phyloP scores from a whole-genome alignment of 2,329 filamentous ascomycete genomes.

The Diplodia seriata region DNA sequence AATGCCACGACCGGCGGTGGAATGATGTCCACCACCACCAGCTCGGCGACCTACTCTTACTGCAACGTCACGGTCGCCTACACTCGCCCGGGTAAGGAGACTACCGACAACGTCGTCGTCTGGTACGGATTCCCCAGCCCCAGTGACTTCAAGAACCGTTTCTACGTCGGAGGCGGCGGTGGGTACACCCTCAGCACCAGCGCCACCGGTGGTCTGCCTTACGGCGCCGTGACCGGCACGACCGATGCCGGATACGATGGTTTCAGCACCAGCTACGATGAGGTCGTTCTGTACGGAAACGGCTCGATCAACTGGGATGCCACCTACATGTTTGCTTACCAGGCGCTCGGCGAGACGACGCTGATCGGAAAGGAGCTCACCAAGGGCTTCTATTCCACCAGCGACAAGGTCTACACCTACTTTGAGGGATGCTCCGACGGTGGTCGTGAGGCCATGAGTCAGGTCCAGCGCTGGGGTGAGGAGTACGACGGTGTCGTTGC shows the following conservation, averaged over 20 bases:
- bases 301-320: slow-evolving; percentile 61
- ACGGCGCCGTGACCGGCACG: slow-evolving; percentile 57
- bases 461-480: slow-evolving; percentile 60
- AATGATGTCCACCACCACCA: slow-evolving; percentile 39
- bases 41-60: slow-evolving; percentile 41
- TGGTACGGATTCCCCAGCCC: slow-evolving; percentile 55
- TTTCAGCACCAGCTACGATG: slow-evolving; percentile 52
- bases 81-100: slow-evolving; percentile 50
- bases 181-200: slow-evolving; percentile 55
- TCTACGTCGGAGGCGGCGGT: slow-evolving; percentile 56
- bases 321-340: slow-evolving; percentile 59
- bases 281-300: slow-evolving; percentile 48
- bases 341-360: slow-evolving; percentile 61
- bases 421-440: slow-evolving; percentile 64
- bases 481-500: slow-evolving; percentile 57
- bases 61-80: slow-evolving; percentile 59
- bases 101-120: slow-evolving; percentile 38
- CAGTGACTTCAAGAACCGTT: slow-evolving; percentile 54
- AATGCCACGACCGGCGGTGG: slow-evolving; percentile 42
- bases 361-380: slow-evolving; percentile 55
- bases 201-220: slow-evolving; percentile 51
- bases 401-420: slow-evolving; percentile 53
- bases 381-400: slow-evolving; percentile 47
- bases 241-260: slow-evolving; percentile 61
- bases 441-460: slow-evolving; percentile 57